Percentiles rank a stretch among this genome's conserved stretches.
phyloP scores from a whole-genome alignment of 2,329 filamentous ascomycete species.

The Aspergillus awamori region DNA sequence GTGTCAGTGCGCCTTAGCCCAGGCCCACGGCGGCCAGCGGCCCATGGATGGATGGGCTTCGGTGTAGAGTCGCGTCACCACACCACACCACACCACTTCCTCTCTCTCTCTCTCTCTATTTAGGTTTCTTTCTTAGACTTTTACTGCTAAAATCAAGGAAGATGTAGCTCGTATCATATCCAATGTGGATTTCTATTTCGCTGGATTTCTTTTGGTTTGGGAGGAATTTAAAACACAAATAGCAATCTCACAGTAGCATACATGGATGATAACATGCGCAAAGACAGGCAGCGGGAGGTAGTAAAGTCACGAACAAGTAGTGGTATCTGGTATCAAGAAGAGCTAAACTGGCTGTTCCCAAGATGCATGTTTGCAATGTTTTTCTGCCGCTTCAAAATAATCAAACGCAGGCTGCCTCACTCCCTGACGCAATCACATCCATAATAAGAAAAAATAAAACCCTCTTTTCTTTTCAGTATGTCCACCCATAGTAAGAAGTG shows the following conservation, averaged over 20 bases:
- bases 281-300: too few relatives aligned
- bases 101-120: too few relatives aligned
- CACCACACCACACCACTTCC: too few relatives aligned
- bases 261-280: background rate
- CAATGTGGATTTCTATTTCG: too few relatives aligned
- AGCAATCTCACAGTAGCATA: constrained; percentile 1
- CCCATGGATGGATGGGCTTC: too few relatives aligned
- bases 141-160: too few relatives aligned
- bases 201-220: background rate
- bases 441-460: background rate
- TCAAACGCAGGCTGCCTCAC: background rate
- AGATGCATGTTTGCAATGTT: constrained; percentile 6
- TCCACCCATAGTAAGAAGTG: constrained; percentile 1
- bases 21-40: background rate
- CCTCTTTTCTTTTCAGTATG: background rate
- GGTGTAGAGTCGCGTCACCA: too few relatives aligned
- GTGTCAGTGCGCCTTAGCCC: constrained; percentile 4
- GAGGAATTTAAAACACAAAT: background rate
- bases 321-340: constrained; percentile 11
- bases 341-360: constrained; percentile 10
- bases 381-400: constrained; percentile 1
- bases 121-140: too few relatives aligned
- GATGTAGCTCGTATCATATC: too few relatives aligned
- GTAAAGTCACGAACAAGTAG: background rate
- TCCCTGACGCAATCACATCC: background rate